phyloP scores from a whole-genome alignment of 2,329 filamentous ascomycete species.

The Thelonectria rubi region DNA sequence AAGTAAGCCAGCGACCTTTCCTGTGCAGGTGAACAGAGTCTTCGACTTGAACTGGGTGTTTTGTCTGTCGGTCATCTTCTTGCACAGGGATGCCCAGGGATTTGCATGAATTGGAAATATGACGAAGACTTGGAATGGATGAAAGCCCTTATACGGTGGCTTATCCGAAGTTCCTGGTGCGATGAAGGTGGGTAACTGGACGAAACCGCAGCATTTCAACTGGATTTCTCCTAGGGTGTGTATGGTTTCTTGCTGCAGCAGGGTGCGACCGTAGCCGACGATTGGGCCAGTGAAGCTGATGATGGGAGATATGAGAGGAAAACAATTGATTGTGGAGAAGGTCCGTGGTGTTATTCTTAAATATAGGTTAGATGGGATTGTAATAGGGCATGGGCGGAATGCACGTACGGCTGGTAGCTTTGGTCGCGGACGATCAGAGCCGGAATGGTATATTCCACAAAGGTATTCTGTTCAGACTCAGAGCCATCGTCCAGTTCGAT shows the following conservation, averaged over 20 bases:
- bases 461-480: no score
- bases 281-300: not conserved
- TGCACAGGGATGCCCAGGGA: no score
- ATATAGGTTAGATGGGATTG: not conserved
- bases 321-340: not conserved
- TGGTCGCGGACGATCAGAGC: not conserved
- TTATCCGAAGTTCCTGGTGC: not conserved
- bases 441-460: not conserved
- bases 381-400: not conserved
- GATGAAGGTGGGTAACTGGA: not conserved
- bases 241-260: not conserved
- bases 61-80: no score
- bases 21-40: not conserved
- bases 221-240: not conserved
- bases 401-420: not conserved
- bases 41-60: not conserved
- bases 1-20: not conserved
- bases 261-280: not conserved
- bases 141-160: not conserved
- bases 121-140: conserved; percentile 13
- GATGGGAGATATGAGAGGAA: not conserved
- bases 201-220: not conserved
- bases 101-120: conserved; percentile 2
- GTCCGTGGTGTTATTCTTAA: not conserved
- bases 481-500: no score